Evolutionary conservation across 2,329 filamentous ascomycete species (phyloP).

Genomic region (Cordyceps cicadae): DNA sequence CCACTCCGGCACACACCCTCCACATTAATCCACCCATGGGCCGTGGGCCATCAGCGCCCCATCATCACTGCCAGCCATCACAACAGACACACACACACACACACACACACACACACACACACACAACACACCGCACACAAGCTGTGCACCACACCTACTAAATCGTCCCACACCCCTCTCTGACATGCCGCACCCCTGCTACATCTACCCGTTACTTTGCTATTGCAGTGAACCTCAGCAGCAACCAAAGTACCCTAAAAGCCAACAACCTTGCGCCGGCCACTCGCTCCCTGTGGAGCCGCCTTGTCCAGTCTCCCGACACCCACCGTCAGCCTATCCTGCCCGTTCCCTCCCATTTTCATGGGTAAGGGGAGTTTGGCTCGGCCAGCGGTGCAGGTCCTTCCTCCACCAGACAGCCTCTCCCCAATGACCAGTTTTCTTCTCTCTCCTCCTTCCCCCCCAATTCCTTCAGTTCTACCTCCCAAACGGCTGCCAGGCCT

Average conservation of each 20-base stretch:
- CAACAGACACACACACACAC: background rate
- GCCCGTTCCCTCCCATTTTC: constrained; percentile 31
- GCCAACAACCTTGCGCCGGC: constrained; percentile 2
- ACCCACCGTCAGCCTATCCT: constrained; percentile 21
- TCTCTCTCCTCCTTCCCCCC: constrained; percentile 27
- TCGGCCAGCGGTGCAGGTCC: constrained; percentile 29
- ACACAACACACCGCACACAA: too few species aligned
- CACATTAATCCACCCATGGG: constrained; percentile 3
- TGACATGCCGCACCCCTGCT: background rate
- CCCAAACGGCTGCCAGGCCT: constrained; percentile 11
- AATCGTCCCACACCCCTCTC: background rate
- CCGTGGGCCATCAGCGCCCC: constrained; percentile 2
- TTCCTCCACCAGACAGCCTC: constrained; percentile 31
- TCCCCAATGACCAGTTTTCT: constrained; percentile 30
- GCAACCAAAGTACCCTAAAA: background rate
- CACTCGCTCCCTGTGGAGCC: constrained; percentile 5
- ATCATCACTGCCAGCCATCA: constrained; percentile 1
- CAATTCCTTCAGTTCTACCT: constrained; percentile 19
- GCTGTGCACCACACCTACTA: background rate
- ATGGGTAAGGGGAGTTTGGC: constrained; percentile 37
- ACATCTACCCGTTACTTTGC: background rate
- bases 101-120: background rate
- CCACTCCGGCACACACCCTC: constrained; percentile 9
- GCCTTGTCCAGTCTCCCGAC: background rate
- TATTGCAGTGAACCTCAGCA: background rate